A percentile compares a stretch with the other conserved stretches of the same genome.
These are phyloP conservation scores for Sarcodon aspratus DNA, from an alignment of 768 basidiomycete species.

Conservation along the genomic window DNA sequence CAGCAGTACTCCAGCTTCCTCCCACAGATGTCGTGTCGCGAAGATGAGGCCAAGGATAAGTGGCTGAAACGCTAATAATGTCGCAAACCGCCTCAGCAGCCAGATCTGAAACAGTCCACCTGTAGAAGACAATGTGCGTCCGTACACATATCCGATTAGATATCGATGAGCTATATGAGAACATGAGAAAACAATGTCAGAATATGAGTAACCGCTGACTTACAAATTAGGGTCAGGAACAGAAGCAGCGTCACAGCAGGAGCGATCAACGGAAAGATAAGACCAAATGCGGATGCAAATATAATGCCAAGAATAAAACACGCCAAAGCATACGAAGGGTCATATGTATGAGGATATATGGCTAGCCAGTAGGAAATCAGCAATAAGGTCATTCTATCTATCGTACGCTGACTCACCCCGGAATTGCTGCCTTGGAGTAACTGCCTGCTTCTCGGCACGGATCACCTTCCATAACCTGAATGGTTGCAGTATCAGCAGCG, in stretches of 20 bases:
- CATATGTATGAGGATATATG: slow-evolving; percentile 60
- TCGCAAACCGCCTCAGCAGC: slow-evolving; percentile 62
- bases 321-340: slow-evolving; percentile 55
- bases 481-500: slow-evolving; percentile 63
- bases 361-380: slow-evolving; percentile 22
- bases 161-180: slow-evolving; percentile 56
- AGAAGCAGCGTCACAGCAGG: slow-evolving; percentile 60
- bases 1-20: slow-evolving; percentile 54
- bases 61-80: slow-evolving; percentile 63
- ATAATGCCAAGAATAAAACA: slow-evolving; percentile 58
- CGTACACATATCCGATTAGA: slow-evolving; percentile 70
- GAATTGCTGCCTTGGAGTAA: slow-evolving; percentile 73
- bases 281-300: slow-evolving; percentile 60
- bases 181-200: neutral
- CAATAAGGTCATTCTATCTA: neutral
- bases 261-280: slow-evolving; percentile 69
- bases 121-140: slow-evolving; percentile 60
- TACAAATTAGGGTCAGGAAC: slow-evolving; percentile 55
- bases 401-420: slow-evolving; percentile 36
- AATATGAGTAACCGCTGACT: neutral
- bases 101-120: slow-evolving; percentile 68
- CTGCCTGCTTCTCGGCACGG: slow-evolving; percentile 41
- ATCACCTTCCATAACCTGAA: slow-evolving; percentile 45
- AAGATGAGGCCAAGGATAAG: slow-evolving; percentile 65
- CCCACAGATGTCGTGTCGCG: slow-evolving; percentile 56